Evolutionary conservation across 2,329 filamentous ascomycete genomes (phyloP).

Genomic region (Trichoderma lentiforme): DNA sequence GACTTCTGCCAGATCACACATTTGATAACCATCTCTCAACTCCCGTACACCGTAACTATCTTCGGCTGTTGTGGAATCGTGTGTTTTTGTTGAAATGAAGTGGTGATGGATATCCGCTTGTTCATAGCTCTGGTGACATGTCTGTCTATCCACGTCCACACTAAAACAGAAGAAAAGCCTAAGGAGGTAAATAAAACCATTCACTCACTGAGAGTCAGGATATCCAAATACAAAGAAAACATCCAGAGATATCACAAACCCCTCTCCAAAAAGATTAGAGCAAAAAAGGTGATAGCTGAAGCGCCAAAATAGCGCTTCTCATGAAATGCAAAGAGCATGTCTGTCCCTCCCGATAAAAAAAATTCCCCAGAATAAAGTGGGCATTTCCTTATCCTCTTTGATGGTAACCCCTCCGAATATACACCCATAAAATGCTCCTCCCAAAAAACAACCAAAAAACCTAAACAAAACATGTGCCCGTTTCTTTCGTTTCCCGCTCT

Average conservation of each 20-base stretch:
- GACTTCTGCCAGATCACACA: slow-evolving; percentile 1
- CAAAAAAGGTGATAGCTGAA: neutral
- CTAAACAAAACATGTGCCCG: neutral
- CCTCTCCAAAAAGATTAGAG: neutral
- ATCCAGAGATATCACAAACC: neutral
- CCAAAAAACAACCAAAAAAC: neutral
- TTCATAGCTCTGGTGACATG: neutral
- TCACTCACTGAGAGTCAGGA: neutral
- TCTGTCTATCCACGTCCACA: neutral
- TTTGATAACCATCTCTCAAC: neutral
- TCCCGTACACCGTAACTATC: neutral
- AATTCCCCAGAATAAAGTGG: neutral
- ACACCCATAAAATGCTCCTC: neutral
- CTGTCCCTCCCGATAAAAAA: neutral
- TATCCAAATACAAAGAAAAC: neutral
- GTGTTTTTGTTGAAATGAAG: neutral
- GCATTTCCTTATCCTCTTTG: neutral
- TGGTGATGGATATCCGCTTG: neutral
- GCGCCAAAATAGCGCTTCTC: neutral
- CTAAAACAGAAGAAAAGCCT: no score
- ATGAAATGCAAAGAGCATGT: neutral
- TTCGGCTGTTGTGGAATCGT: neutral
- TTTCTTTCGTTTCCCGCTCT: neutral
- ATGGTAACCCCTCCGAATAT: neutral
- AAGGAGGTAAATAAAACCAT: neutral